Evolutionary conservation across 2,329 filamentous ascomycete species (phyloP).

Genomic region (Magnaporthales sp.): DNA sequence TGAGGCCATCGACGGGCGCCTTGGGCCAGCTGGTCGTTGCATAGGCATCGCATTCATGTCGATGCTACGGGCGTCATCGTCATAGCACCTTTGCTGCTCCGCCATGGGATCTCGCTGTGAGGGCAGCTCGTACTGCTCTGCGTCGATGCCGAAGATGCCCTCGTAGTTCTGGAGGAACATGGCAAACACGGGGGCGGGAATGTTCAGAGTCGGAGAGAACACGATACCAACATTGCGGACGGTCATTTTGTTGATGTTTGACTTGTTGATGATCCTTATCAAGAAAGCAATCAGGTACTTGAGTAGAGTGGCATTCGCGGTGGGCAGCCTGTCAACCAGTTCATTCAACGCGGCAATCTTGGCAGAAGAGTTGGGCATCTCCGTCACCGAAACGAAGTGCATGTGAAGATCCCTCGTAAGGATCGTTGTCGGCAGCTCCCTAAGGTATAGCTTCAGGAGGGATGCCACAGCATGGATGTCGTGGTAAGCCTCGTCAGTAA

Average conservation of each 20-base stretch:
- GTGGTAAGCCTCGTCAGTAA: conserved; percentile 76
- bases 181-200: conserved; percentile 88
- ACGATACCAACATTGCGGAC: conserved; percentile 96
- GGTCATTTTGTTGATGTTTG: conserved; percentile 94
- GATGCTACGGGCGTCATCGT: conserved; percentile 5
- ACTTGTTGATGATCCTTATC: conserved; percentile 85
- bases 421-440: conserved; percentile 85
- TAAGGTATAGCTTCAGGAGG: conserved; percentile 84
- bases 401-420: conserved; percentile 84
- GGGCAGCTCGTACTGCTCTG: conserved; percentile 54
- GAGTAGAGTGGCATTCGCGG: conserved; percentile 71
- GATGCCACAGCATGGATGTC: conserved; percentile 96
- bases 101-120: conserved; percentile 17
- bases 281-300: conserved; percentile 81
- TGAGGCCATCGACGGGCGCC: conserved; percentile 14
- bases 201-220: conserved; percentile 94
- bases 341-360: conserved; percentile 70
- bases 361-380: conserved; percentile 64
- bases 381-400: conserved; percentile 78
- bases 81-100: conserved; percentile 1
- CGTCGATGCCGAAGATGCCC: conserved; percentile 68
- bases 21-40: neutral
- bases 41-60: neutral
- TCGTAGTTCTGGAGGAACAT: conserved; percentile 88
- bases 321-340: conserved; percentile 72